phyloP scores from a whole-genome alignment of 805 yeast species.

The Deakozyma indianensis region DNA sequence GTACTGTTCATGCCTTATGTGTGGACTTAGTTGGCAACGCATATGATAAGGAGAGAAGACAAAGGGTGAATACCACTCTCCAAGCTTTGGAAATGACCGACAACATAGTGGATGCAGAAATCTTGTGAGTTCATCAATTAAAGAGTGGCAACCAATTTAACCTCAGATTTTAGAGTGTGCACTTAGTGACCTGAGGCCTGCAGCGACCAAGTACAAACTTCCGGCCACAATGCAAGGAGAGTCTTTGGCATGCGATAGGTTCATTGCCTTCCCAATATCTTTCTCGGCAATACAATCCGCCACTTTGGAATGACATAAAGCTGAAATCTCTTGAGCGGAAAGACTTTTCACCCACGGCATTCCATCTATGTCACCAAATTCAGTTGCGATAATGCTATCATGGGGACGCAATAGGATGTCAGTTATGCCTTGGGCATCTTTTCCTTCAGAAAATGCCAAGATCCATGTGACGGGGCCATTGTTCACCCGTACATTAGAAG shows the following conservation, averaged over 20 bases:
- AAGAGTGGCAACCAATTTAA: too few relatives aligned
- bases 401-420: constrained; percentile 30
- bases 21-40: background rate
- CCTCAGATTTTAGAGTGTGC: too few relatives aligned
- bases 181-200: background rate
- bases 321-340: constrained; percentile 20
- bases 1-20: background rate
- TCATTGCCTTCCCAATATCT: background rate
- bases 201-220: background rate
- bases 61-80: background rate
- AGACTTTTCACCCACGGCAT: constrained; percentile 86
- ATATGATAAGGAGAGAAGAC: background rate
- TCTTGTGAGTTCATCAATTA: too few relatives aligned
- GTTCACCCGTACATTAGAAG: constrained; percentile 12
- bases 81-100: background rate
- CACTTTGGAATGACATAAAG: background rate
- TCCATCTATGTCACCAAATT: constrained; percentile 58
- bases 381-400: constrained; percentile 49
- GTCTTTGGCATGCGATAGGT: background rate
- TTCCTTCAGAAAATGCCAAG: constrained; percentile 64
- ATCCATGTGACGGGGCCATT: constrained; percentile 36
- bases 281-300: background rate
- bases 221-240: background rate
- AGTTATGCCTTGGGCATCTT: constrained; percentile 40
- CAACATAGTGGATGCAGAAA: background rate